A percentile compares a stretch with the other conserved stretches of the same genome.
Conservation (phyloP, 148 eudicot species). For the Amaranthus cruentus region DNA sequence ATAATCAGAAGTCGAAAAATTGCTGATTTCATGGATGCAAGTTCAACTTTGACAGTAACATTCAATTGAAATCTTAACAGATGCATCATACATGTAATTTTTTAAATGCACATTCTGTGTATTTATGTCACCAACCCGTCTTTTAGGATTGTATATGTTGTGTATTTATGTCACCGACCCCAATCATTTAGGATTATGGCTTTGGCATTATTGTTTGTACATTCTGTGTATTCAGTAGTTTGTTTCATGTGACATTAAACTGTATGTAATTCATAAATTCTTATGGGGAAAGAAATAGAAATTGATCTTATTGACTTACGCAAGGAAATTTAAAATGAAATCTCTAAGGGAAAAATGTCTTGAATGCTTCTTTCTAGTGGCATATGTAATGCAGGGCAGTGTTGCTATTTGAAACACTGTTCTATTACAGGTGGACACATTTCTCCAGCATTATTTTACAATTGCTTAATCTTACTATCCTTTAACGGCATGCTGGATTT, state of each 20-base stretch:
- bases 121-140: not conserved
- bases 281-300: too few relatives aligned
- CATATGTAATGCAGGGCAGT: too few relatives aligned
- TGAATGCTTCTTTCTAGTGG: too few relatives aligned
- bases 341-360: too few relatives aligned
- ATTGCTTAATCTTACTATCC: constrained; percentile 17
- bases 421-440: not conserved
- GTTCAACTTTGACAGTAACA: constrained; percentile 20
- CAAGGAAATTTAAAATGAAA: too few relatives aligned
- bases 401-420: not conserved
- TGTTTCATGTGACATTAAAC: too few relatives aligned
- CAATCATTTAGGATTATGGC: too few relatives aligned
- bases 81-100: not conserved
- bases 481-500: constrained; percentile 65
- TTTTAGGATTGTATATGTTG: not conserved
- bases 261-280: too few relatives aligned
- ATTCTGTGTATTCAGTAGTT: too few relatives aligned
- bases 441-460: not conserved
- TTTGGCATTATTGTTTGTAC: too few relatives aligned
- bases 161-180: too few relatives aligned
- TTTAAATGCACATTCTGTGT: not conserved
- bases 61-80: not conserved
- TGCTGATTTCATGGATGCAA: constrained; percentile 30
- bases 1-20: constrained; percentile 28
- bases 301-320: too few relatives aligned